These are phyloP conservation scores for Microbotryum scabiosae DNA, from an alignment of 1,284 basidiomycete genomes.

Conservation along the genomic window DNA sequence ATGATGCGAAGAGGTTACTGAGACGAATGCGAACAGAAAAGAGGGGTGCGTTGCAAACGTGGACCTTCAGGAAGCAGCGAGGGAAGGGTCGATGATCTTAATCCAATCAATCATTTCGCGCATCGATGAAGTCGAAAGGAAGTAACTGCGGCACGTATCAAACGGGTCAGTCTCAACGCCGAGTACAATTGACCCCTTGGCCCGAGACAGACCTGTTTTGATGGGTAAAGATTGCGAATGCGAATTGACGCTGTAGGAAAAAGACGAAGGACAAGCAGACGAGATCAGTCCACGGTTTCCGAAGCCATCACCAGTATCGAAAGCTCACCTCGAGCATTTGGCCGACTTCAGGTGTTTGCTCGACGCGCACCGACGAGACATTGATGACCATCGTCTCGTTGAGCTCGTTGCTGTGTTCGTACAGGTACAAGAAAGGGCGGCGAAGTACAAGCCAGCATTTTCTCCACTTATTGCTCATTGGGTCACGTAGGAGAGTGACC, in stretches of 20 bases:
- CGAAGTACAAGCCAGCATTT: slow-evolving; percentile 79
- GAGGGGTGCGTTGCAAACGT: too few relatives aligned
- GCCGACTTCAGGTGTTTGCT: slow-evolving; percentile 78
- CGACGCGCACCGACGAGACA: slow-evolving; percentile 72
- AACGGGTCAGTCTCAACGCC: background rate
- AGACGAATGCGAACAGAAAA: too few relatives aligned
- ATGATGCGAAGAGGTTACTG: too few relatives aligned
- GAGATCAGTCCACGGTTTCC: background rate
- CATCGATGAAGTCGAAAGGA: slow-evolving; percentile 18
- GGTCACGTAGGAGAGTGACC: slow-evolving; percentile 68
- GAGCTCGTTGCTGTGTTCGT: slow-evolving; percentile 66
- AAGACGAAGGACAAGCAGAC: background rate
- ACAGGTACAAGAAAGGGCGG: slow-evolving; percentile 83
- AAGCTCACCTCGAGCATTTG: slow-evolving; percentile 65
- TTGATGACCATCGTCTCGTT: slow-evolving; percentile 74
- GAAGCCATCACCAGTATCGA: too few relatives aligned
- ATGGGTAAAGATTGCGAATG: slow-evolving; percentile 34
- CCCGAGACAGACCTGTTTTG: slow-evolving; percentile 18
- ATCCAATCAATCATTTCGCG: slow-evolving; percentile 30
- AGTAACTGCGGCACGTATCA: slow-evolving; percentile 18
- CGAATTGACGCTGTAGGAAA: slow-evolving; percentile 27
- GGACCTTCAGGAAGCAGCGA: background rate
- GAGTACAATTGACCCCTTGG: background rate
- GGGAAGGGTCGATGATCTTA: slow-evolving; percentile 12
- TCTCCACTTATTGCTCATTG: slow-evolving; percentile 70